Base-by-base conservation (phyloP, 2,329 filamentous ascomycete species). In the Alternaria sp. region DNA sequence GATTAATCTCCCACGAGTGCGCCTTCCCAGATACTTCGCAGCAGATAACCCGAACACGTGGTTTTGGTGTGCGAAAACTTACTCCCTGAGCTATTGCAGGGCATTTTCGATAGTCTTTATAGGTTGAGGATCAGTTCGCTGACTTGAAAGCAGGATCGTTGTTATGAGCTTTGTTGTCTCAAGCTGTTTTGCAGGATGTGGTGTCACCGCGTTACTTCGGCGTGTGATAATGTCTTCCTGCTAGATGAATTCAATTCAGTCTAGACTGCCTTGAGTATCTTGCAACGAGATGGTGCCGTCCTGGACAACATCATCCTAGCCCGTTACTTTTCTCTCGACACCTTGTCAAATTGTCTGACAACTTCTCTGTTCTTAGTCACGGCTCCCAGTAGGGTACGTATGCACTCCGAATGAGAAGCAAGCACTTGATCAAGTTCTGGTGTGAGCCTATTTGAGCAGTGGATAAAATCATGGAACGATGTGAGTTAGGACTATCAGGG, bases 21-120 rank as follows among this genome's bases (percentile, higher is more conserved):
- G 30, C 48, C 11, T 51, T 20, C 34, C 10, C 55, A 61, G 59
- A 61, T 61, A 61, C 59, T 61, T 51, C 43, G 59, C 44, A 61
- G 32, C 41, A 61, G 54, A 58, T 20, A 49, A 28, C 59, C 54
- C 58, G 28, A 16, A 11, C 11, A n/a, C n/a, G 57, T 38, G 59
- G 59, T 38, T 54, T 61, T 41, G 38, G 8, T 61, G 59, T 61
- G 59, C 59, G 59, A 61, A 18, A 52, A 3, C n/a, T n/a, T 43
- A 32, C 6, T 32, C n/a, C 54, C 59, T 61, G 59, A 61, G 59
- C 32, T 58, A 40, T 18, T 22, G n/a, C 10, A 25, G 38, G 18
- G n/a, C 14, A 43, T 9, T 2, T 14, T 36, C 1, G 12, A 7
- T 43, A 9, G 16, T 5, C 3, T 5, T 30, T 11, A 6, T 9